These are phyloP conservation scores for Chlamydomonas asymmetrica DNA, from an alignment of 139 green algal species.

Conservation along the genomic window DNA sequence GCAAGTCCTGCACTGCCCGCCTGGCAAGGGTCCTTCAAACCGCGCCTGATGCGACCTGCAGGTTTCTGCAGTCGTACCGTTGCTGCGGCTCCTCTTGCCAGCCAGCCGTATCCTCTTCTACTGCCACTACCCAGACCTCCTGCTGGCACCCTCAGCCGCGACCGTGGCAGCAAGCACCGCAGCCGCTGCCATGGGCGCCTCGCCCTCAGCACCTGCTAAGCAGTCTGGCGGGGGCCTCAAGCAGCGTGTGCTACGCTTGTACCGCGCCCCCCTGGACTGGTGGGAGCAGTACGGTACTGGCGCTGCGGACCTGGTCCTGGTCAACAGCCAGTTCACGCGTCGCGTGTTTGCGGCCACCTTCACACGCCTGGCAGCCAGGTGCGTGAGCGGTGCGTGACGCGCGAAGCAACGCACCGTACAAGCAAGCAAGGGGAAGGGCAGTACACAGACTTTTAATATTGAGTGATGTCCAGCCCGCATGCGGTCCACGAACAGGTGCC, in stretches of 20 bases:
- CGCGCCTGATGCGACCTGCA: too few relatives aligned
- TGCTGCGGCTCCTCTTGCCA: conserved; percentile 68
- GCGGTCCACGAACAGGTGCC: too few relatives aligned
- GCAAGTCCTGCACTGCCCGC: too few relatives aligned
- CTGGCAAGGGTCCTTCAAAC: too few relatives aligned
- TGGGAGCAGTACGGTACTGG: conserved; percentile 87
- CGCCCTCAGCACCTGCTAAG: conserved; percentile 9
- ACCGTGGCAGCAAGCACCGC: background rate
- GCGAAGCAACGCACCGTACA: too few relatives aligned
- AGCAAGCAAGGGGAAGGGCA: too few relatives aligned
- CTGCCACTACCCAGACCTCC: conserved; percentile 97
- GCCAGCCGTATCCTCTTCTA: conserved; percentile 89
- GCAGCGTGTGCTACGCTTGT: too few relatives aligned
- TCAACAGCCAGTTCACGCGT: conserved; percentile 94
- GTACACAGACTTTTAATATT: too few relatives aligned
- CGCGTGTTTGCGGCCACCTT: conserved; percentile 87
- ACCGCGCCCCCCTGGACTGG: conserved; percentile 72
- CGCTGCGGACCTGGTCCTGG: conserved; percentile 73
- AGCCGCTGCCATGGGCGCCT: background rate
- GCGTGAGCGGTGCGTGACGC: too few relatives aligned
- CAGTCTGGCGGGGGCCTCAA: too few relatives aligned
- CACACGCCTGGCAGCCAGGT: conserved; percentile 39
- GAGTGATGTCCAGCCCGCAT: background rate
- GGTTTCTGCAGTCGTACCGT: conserved; percentile 76
- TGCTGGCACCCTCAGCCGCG: conserved; percentile 69